Conservation (phyloP, 257 asterid genomes). For the Solanum virginianum region DNA sequence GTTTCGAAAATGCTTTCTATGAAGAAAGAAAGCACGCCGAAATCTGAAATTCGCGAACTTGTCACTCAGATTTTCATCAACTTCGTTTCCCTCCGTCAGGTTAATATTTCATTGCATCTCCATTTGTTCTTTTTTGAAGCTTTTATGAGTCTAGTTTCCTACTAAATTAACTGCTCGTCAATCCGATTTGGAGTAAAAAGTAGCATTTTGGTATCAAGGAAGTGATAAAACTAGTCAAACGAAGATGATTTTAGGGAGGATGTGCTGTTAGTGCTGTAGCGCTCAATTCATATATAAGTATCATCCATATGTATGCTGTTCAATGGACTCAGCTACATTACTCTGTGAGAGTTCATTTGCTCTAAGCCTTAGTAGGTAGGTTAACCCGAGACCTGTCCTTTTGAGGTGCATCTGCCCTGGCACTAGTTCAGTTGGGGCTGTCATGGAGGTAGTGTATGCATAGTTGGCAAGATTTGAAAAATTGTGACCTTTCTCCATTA, state of each 20-base stretch:
- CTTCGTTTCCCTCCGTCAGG: slow-evolving; percentile 91
- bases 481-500: neutral
- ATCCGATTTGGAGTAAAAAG: neutral
- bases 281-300: neutral
- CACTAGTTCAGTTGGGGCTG: neutral
- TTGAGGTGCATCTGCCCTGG: neutral
- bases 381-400: neutral
- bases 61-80: slow-evolving; percentile 72
- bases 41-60: slow-evolving; percentile 58
- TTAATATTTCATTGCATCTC: neutral
- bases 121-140: neutral
- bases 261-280: neutral
- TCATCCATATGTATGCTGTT: neutral
- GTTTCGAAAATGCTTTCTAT: slow-evolving; percentile 59
- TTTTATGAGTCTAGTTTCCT: neutral
- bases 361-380: neutral
- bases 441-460: neutral
- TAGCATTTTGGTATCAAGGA: neutral
- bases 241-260: neutral
- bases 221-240: neutral
- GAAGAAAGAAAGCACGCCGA: slow-evolving; percentile 49
- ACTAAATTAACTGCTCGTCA: neutral
- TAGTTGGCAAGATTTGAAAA: neutral
- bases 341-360: neutral
- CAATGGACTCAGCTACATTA: neutral